These are phyloP conservation scores for Omphalea diandra DNA, from an alignment of 441 rosid species.

Conservation along the genomic window DNA sequence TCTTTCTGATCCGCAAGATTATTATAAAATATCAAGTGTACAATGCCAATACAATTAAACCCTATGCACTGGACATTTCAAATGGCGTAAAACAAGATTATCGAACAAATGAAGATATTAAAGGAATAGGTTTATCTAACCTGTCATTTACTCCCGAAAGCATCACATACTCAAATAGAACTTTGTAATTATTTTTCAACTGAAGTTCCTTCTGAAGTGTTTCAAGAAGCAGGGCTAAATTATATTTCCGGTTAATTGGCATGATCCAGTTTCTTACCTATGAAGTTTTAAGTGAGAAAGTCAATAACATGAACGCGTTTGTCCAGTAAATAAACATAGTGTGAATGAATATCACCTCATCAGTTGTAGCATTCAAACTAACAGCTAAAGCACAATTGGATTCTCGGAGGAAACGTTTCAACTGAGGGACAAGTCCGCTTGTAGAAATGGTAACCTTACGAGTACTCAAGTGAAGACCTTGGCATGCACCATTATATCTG, in stretches of 20 bases:
- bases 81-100: not conserved
- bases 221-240: conserved; percentile 66
- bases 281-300: conserved; percentile 20
- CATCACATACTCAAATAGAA: conserved; percentile 86
- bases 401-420: conserved; percentile 71
- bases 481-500: conserved; percentile 77
- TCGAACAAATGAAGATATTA: not conserved
- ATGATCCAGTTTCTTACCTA: conserved; percentile 94
- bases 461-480: conserved; percentile 92
- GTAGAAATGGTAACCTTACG: conserved; percentile 90
- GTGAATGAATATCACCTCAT: conserved; percentile 53
- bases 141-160: conserved; percentile 89
- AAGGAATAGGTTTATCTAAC: conserved; percentile 34
- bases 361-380: conserved; percentile 93
- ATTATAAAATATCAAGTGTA: not conserved
- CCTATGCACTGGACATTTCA: not conserved
- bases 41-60: not conserved
- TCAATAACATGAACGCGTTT: conserved; percentile 14
- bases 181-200: conserved; percentile 63
- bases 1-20: not conserved
- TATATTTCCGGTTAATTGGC: conserved; percentile 89
- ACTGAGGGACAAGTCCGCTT: conserved; percentile 93
- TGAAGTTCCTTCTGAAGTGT: conserved; percentile 72
- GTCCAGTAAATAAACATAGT: conserved; percentile 5
- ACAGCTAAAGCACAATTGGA: conserved; percentile 85